These are phyloP conservation scores for Ministeria vibrans DNA, from an alignment of 78 protist genomes.

Conservation along the genomic window DNA sequence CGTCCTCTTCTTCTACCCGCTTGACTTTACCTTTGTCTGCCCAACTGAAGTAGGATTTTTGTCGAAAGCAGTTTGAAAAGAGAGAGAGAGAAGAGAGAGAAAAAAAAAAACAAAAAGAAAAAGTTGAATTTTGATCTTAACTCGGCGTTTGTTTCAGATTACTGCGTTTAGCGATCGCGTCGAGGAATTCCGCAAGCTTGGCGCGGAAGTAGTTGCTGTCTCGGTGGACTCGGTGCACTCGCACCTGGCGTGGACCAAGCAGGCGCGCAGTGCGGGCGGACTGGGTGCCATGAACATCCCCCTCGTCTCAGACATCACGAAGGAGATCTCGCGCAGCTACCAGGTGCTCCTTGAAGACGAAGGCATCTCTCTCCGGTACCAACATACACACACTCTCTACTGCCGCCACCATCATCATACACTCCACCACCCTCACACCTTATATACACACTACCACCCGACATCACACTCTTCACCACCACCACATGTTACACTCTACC, in stretches of 20 bases:
- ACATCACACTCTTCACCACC: neutral
- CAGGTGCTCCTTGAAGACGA: constrained; percentile 73
- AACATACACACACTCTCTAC: neutral
- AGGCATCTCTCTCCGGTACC: constrained; percentile 40
- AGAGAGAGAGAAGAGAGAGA: no score
- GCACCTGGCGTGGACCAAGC: constrained; percentile 88
- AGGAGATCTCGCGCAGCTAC: constrained; percentile 66
- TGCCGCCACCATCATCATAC: neutral
- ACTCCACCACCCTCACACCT: no score
- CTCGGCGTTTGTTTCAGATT: no score
- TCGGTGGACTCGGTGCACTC: constrained; percentile 73
- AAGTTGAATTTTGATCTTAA: no score
- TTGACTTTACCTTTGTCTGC: constrained; percentile 83
- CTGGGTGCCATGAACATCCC: constrained; percentile 86
- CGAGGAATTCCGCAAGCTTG: constrained; percentile 67
- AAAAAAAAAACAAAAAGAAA: no score
- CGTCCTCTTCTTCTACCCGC: constrained; percentile 34
- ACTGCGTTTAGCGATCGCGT: constrained; percentile 76
- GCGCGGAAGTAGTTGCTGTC: constrained; percentile 61
- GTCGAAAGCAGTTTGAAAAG: no score
- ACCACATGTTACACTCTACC: neutral
- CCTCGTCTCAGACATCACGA: constrained; percentile 71
- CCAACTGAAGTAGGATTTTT: no score
- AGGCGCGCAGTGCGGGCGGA: constrained; percentile 86
- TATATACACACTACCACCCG: neutral